Conservation (phyloP, 257 asterid genomes). For the Ballota nigra region DNA sequence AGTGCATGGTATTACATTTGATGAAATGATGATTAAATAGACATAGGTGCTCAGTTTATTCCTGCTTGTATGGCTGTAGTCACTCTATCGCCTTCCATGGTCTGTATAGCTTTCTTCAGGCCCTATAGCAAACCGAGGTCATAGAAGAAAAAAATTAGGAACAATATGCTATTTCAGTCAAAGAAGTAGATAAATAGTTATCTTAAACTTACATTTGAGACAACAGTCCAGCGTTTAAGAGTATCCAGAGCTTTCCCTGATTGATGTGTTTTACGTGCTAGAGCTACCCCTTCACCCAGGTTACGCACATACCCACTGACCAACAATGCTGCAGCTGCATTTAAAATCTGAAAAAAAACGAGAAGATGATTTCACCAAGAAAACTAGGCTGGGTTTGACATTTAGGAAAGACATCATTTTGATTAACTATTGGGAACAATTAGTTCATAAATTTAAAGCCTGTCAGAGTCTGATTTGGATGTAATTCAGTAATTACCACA, state of each 20-base stretch:
- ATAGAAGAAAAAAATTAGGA: background rate
- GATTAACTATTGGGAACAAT: too few species aligned
- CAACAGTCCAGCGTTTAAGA: slow-evolving; percentile 39
- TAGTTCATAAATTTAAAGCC: background rate
- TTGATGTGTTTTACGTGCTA: slow-evolving; percentile 46
- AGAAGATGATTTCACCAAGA: too few species aligned
- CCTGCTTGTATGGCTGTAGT: background rate
- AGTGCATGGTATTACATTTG: background rate
- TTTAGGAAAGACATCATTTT: background rate
- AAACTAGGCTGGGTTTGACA: too few species aligned
- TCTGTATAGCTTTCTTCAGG: slow-evolving; percentile 19
- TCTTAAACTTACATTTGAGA: slow-evolving; percentile 35
- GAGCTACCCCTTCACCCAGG: slow-evolving; percentile 43
- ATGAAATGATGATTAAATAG: background rate
- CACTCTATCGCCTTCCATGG: background rate
- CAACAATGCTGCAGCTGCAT: slow-evolving; percentile 52
- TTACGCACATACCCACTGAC: slow-evolving; percentile 39
- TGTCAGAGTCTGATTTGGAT: too few species aligned
- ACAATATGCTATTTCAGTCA: background rate
- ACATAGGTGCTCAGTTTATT: background rate
- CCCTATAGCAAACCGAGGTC: slow-evolving; percentile 21
- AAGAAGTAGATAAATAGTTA: background rate
- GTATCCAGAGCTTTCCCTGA: slow-evolving; percentile 48
- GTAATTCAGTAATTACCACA: too few species aligned
- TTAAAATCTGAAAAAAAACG: slow-evolving; percentile 37